phyloP scores from a whole-genome alignment of 352 stramenopile genomes.

The Phytophthora meadii region DNA sequence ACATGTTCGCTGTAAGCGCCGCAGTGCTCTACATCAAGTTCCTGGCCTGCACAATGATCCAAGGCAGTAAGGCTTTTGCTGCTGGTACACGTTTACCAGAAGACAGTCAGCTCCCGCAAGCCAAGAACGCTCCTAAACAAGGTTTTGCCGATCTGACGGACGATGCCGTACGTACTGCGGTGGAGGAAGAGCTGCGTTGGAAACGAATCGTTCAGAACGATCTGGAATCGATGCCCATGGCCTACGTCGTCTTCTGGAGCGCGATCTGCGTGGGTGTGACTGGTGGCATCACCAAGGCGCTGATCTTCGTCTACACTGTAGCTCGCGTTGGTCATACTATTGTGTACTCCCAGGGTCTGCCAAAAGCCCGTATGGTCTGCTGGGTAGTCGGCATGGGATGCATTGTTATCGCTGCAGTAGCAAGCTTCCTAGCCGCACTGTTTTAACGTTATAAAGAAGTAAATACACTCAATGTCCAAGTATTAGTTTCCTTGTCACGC shows the following conservation, averaged over 20 bases:
- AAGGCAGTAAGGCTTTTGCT: constrained; percentile 53
- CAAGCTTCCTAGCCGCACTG: constrained; percentile 18
- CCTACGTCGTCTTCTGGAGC: constrained; percentile 53
- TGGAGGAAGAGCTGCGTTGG: constrained; percentile 53
- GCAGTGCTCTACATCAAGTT: constrained; percentile 73
- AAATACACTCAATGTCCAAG: neutral
- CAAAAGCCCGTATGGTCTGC: constrained; percentile 32
- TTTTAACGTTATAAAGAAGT: constrained; percentile 6
- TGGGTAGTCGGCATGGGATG: constrained; percentile 38
- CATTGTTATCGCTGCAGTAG: constrained; percentile 30
- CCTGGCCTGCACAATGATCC: constrained; percentile 54
- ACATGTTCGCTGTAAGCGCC: constrained; percentile 51
- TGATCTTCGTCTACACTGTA: constrained; percentile 53
- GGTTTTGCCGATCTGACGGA: constrained; percentile 37
- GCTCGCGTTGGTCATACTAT: constrained; percentile 50
- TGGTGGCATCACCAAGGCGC: constrained; percentile 28
- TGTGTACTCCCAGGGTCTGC: constrained; percentile 48
- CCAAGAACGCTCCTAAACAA: constrained; percentile 27
- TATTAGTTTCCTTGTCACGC: no score
- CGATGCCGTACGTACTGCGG: constrained; percentile 26
- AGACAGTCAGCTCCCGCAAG: constrained; percentile 47
- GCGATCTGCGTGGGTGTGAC: constrained; percentile 49
- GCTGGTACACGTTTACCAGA: constrained; percentile 55
- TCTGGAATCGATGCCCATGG: constrained; percentile 67
- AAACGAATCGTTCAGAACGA: constrained; percentile 69